Evolutionary conservation across 148 eudicot species (phyloP), one percentile per base, ranked within the genome.

Genomic region (Pouteria glomerata): DNA sequence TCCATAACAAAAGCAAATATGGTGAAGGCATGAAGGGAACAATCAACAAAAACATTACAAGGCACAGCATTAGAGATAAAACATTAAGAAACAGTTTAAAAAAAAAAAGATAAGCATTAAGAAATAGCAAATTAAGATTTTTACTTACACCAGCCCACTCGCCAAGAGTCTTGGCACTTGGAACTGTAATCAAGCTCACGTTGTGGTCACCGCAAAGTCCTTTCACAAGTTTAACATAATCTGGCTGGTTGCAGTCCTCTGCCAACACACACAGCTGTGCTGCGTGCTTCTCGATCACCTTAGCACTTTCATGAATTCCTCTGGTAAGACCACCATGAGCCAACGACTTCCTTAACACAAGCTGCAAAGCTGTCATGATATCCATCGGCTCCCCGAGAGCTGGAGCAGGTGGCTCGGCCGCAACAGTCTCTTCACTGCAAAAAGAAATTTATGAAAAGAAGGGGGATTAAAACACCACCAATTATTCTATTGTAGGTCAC

Each of bases 111-210:
- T n/a, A 56, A 23, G 29, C 2, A 8, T 56, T 26, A 26, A 26
- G 6, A 27, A 16, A 13, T 27, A 47, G 4, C 12, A 10, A n/a
- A 24, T 0, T 11, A 41, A 3, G 24, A 12, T 65, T n/a, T n/a
- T 3, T 6, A 78, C 89, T 82, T 78, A 85, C 89, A 11, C 86
- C 88, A 69, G 86, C 80, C 86, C 88, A 85, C 73, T 85, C 88
- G 65, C 86, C 88, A 16, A 85, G 84, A 67, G 85, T 85, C 80
- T 85, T 85, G 4, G 88, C 88, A 78, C 80, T 80, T 12, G 85
- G 84, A 76, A 85, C 86, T 30, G 84, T 76, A 3, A 85, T 74
- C 39, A 85, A 72, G 82, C 68, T 78, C 7, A 85, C 88, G 48
- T 82, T 82, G 63, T 85, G 86, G 72, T 85, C 88, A 72, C 82